Base-by-base conservation (phyloP, 345 rosid species). In the Rhodomyrtus tomentosa region DNA sequence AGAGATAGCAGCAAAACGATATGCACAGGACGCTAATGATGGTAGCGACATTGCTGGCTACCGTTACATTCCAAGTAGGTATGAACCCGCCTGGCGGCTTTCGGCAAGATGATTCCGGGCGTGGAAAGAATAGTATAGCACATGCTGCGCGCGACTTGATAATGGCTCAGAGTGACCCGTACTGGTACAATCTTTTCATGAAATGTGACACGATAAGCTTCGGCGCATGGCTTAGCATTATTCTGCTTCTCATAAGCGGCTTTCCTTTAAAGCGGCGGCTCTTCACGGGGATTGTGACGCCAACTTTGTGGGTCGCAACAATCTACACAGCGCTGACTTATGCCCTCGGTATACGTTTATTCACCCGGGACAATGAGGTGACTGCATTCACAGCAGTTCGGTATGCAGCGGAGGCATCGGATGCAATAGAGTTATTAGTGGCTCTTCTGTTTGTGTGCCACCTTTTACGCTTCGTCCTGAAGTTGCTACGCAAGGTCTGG, bases 341-440 rank as follows among this genome's bases (percentile, higher is more conserved):
- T 56, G 32, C 32, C 49, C 7, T 45, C 49, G 9, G 7, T 32
- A 56, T n/a, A 14, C 11, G 5, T 5, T 5, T 25, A n/a, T 56
- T 56, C 32, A 12, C 1, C 2, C 7, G 6, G 12, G 18, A 58
- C 3, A 25, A 3, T 18, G 27, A 27, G 13, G 27, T 36, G 36
- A 10, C 2, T n/a, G 1, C 32, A 27, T 58, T 14, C 27, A 7
- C 27, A 5, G 13, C 11, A 58, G 8, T 27, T 56, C 16, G 16
- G 68, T 25, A 25, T 29, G 32, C 18, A n/a, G 0, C 14, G 68
- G 0, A 12, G 0, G 0, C 68, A 5, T n/a, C 16, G 32, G 68
- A 5, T 56, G 5, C n/a, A 56, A 25, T 56, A 32, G 40, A 38
- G 3, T 4, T 38, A 38, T 38, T 38, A 38, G 24, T 56, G 32